Base-by-base conservation (phyloP, 139 green algal genomes). In the Coelastrella sp. region DNA sequence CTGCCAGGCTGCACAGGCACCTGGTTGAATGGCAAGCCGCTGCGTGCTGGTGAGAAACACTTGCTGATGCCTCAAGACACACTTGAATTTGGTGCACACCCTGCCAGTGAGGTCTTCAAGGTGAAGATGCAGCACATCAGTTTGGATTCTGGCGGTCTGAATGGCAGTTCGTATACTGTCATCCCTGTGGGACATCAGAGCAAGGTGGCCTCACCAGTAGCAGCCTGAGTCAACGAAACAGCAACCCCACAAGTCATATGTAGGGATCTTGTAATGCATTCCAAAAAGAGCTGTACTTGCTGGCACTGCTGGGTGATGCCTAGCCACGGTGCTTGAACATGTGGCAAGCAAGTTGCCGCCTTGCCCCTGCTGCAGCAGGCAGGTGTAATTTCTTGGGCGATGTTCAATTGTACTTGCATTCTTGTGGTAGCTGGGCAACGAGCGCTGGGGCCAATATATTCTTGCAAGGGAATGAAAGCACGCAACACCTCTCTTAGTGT, bases 61-160 rank as follows among this genome's bases (percentile, higher is more conserved):
- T 40, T 45, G 27, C 66, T 74, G 66, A 17, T 74, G 66, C 35
- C 66, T 32, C 53, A 88, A 17, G 93, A 96, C 72, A n/a, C 83
- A 0, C 63, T 96, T n/a, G 76, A 89, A 59, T 95, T 96, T 80
- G 92, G 93, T 7, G 27, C 59, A 15, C 53, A 84, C 59, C 87
- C 90, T 3, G 27, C 66, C 17, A 34, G 32, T 8, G 74, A 89
- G 73, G 59, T 87, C 7, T 94, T 89, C 89, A 89, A 79, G 43
- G 85, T 95, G 27, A 94, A 94, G 88, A 82, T 94, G 90, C 87
- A 92, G 90, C 92, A 94, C 72, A 66, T 76, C 53, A 87, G 79
- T 43, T 69, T 90, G 71, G 63, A 69, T 9, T 77, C 19, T 17
- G 60, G 48, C 5, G 82, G 72, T 2, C 23, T 89, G 66, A 72